phyloP scores from a whole-genome alignment of 2,329 filamentous ascomycete genomes.

The Colletotrichum lini region DNA sequence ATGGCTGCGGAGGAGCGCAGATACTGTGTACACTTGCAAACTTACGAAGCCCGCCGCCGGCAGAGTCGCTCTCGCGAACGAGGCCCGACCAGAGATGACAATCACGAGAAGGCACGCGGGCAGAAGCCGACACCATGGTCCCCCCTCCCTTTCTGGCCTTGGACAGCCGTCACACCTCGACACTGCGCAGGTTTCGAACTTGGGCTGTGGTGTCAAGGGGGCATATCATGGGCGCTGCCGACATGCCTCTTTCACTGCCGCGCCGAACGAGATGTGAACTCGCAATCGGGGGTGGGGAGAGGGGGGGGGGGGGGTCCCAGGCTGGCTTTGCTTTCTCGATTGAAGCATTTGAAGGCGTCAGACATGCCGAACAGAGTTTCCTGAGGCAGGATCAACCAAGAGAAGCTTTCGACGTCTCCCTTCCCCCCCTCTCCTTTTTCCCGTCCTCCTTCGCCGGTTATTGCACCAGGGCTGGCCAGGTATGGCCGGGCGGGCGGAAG shows the following conservation, averaged over 20 bases:
- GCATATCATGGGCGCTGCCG: conserved; percentile 25
- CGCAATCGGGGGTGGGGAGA: not conserved
- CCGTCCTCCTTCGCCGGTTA: not conserved
- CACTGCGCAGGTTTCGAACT: not conserved
- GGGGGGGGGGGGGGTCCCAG: not conserved
- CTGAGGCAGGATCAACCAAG: not conserved
- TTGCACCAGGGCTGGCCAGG: conserved; percentile 28
- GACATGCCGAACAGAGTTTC: conserved; percentile 5
- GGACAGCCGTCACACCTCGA: too few relatives aligned
- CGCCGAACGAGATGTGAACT: conserved; percentile 18
- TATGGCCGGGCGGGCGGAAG: conserved; percentile 31
- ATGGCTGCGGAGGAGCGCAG: not conserved
- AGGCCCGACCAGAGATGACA: too few relatives aligned
- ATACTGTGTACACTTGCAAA: too few relatives aligned
- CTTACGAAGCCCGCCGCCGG: too few relatives aligned
- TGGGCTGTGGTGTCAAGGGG: conserved; percentile 9
- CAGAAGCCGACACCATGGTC: too few relatives aligned
- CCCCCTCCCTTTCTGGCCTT: too few relatives aligned
- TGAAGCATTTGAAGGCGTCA: not conserved
- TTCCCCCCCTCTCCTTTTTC: too few relatives aligned
- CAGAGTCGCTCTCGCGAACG: too few relatives aligned
- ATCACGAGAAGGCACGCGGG: too few relatives aligned
- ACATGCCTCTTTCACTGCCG: not conserved
- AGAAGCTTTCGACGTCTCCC: not conserved
- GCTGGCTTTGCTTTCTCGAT: conserved; percentile 4